These are phyloP conservation scores for Botryotinia globosa DNA, from an alignment of 2,329 filamentous ascomycete species.

Conservation along the genomic window DNA sequence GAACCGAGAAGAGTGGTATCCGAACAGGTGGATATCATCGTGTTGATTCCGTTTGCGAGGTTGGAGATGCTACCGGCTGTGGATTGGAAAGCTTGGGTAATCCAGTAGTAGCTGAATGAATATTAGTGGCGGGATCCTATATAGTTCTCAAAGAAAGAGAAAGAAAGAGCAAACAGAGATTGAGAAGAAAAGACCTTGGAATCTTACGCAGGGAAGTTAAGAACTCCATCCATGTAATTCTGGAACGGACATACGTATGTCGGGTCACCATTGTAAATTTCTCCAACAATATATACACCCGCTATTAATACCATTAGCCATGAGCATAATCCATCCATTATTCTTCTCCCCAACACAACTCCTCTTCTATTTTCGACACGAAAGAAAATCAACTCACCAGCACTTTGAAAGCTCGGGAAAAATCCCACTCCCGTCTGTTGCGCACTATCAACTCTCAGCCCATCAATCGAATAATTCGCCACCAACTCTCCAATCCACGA, in stretches of 20 bases:
- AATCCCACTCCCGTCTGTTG: conserved; percentile 50
- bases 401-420: conserved; percentile 51
- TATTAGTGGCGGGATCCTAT: not conserved
- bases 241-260: conserved; percentile 55
- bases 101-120: conserved; percentile 36
- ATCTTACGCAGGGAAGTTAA: conserved; percentile 53
- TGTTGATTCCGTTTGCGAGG: conserved; percentile 34
- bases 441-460: conserved; percentile 50
- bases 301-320: conserved; percentile 37
- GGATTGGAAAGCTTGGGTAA: conserved; percentile 34
- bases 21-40: conserved; percentile 30
- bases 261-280: conserved; percentile 56
- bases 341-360: not conserved
- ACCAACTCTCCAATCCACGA: conserved; percentile 34
- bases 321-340: not conserved
- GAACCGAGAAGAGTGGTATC: conserved; percentile 43
- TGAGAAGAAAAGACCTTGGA: fast-evolving
- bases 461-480: conserved; percentile 44
- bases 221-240: conserved; percentile 52
- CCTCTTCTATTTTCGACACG: too few relatives aligned
- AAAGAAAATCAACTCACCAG: conserved; percentile 32
- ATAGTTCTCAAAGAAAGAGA: not conserved
- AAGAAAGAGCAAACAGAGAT: not conserved
- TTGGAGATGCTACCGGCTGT: conserved; percentile 35
- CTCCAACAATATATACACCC: conserved; percentile 59